Evolutionary conservation across 345 rosid genomes (phyloP), one percentile per base, ranked within the genome.

Genomic region (Nasturtium officinale): DNA sequence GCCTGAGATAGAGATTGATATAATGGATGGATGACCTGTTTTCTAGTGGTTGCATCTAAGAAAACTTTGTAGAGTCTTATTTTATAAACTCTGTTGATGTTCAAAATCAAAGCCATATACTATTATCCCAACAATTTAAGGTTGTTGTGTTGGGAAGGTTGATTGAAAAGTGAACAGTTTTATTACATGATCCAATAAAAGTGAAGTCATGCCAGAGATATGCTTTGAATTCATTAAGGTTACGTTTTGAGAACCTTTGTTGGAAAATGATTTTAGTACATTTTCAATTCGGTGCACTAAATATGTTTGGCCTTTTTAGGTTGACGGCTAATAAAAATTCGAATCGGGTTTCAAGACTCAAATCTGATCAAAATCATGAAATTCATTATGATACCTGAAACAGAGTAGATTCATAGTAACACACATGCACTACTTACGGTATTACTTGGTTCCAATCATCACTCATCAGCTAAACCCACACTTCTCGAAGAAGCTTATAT

Each of bases 401-500:
- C 54, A 69, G 15, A 58, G 16, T 57, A 29, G 10, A 21, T 54
- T 43, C 48, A 17, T 9, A 56, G 71, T 28, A 54, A 65, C 72
- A 33, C 40, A 48, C 35, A 65, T 28, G 61, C 5, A 45, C 21
- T 75, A 67, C 33, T 29, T 67, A 37, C 30, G 26, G 6, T 13
- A 48, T 25, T 17, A 57, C 33, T 74, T 26, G 23, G 45, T 59
- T 50, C 43, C 42, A 61, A 6, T 43, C 18, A 69, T 20, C 40
- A 55, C 47, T 48, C 40, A 42, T 33, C 35, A 46, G 23, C 67
- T 70, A 70, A 37, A 87, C 81, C 99, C 99, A 95, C 58, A 91
- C 90, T 86, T 88, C 87, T 0, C 87, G 79, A 51, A 95, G 97
- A 77, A 94, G 98, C 62, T 81, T 82, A 32, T 88, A 91, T 81